Base-by-base conservation (phyloP, 345 rosid species). In the Ceriops zippeliana region DNA sequence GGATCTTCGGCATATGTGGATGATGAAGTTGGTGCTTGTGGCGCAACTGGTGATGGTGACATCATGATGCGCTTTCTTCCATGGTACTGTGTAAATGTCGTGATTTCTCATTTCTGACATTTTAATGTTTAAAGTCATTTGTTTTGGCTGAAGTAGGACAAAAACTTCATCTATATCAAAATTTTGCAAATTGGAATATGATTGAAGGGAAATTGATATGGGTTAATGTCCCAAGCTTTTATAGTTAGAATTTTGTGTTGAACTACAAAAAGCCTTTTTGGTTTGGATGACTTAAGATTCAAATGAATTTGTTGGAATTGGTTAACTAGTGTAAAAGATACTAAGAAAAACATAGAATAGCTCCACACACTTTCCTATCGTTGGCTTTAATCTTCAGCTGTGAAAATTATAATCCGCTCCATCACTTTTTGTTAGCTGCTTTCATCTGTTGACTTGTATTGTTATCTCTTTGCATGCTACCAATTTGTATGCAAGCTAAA, bases 51-150 rank as follows among this genome's bases (percentile, higher is more conserved):
- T 58, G 97, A 93, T 63, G 97, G 98, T 2, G 98, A 91, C 82
- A 83, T 87, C 77, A 93, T 93, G 97, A 91, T 93, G 98, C 96
- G 93, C 71, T 93, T 93, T 79, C 89, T 93, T 74, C 97, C 98
- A 37, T 91, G 98, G 98, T 91, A 87, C 60, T 69, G 53, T 56
- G 56, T 67, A 21, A 63, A 53, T 31, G 37, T 35, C 4, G 3
- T n/a, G 13, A 19, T 57, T 60, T 42, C 66, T 20, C 6, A 16
- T 63, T 26, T 63, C 5, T 24, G 8, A 24, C 28, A 47, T 9
- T 21, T 35, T 19, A n/a, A 28, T 0, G 32, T 60, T 16, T 42
- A 13, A 42, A 42, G 17, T 54, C 30, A 35, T 60, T 65, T 27
- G 13, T 26, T 52, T 38, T 62, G 0, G 63, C 19, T 52, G 53